Base-by-base conservation (phyloP, 768 basidiomycete genomes). In the Pisolithus orientalis region DNA sequence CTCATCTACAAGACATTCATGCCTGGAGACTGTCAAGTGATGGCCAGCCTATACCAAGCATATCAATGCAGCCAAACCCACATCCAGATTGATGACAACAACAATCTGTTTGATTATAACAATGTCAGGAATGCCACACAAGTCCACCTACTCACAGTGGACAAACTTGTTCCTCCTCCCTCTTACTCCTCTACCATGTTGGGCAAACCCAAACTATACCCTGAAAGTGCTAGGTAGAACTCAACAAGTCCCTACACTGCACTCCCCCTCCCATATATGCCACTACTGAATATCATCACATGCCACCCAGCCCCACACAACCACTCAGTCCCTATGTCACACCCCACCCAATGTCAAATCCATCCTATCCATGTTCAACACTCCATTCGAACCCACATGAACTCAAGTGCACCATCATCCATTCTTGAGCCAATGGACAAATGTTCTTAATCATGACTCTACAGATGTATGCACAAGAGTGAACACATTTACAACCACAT, bases 31-130 rank as follows among this genome's bases (percentile, higher is more conserved):
- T 62, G 96, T 2, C 21, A 21, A 21, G 21, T 21, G 21, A 21
- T 21, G 21, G 21, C 21, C 21, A 21, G 21, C 21, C 21, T 21
- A 21, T 21, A 21, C 21, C 21, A 21, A 98, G 69, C 94, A 88
- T 82, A 96, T 94, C 5, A 96, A 96, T 64, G 92, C 98, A 59
- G 92, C 84, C 51, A 99, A 99, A 66, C 85, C 94, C 55, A 94
- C 93, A 1, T 81, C 3, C 21, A 21, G 21, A 21, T 21, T 21
- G 21, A 21, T 21, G 21, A 21, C 21, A 21, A 21, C 21, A 21
- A 21, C 21, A 21, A 21, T 21, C 21, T 21, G 21, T 21, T 21
- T 21, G 21, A 21, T 21, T 21, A 21, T 21, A 21, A 21, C 21
- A 21, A 21, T 21, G 21, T 21, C 21, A 21, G 21, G 21, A 21